Base-by-base conservation (phyloP, 164 flowering plant genomes). In the Platanus orientalis region DNA sequence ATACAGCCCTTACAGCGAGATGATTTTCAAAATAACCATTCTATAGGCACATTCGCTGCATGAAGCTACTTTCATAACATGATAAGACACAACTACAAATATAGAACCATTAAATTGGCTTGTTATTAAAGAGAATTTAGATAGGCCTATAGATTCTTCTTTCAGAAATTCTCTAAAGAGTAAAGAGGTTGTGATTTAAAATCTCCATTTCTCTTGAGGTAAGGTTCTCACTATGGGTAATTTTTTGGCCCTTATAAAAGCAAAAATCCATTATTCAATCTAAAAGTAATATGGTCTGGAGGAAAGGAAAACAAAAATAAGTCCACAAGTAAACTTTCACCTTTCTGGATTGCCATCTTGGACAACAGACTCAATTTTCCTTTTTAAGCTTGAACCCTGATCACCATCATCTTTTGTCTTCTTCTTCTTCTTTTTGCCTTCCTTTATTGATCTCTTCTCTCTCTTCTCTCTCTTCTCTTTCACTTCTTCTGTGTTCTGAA, bases 271-370 rank as follows among this genome's bases (percentile, higher is more conserved):
- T 16, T 45, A 45, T 19, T 16, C 19, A 45, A 7, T 17, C 49
- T 19, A 45, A n/a, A 28, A 2, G 12, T 19, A 24, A 5, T 17
- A 17, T 24, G 12, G 23, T 23, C n/a, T 23, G n/a, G 6, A 52
- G 6, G 21, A 16, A 53, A 34, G 24, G 19, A 60, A n/a, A n/a
- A n/a, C n/a, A n/a, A n/a, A n/a, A n/a, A n/a, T n/a, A n/a, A n/a
- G n/a, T 12, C 13, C 17, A 34, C 26, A 13, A 49, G 36, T 12
- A 57, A 21, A 36, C 6, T 16, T 70, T 53, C 45, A 86, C 92
- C 86, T 81, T 61, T 79, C 77, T 48, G 39, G 63, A 45, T 79
- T 66, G 17, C 52, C 72, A 71, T 76, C 88, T 65, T 72, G 69
- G 12, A 20, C 73, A 11, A 52, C 59, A 50, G 42, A 67, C 27